These are phyloP conservation scores for Mycena vitilis DNA, from an alignment of 768 basidiomycete genomes.

Conservation along the genomic window DNA sequence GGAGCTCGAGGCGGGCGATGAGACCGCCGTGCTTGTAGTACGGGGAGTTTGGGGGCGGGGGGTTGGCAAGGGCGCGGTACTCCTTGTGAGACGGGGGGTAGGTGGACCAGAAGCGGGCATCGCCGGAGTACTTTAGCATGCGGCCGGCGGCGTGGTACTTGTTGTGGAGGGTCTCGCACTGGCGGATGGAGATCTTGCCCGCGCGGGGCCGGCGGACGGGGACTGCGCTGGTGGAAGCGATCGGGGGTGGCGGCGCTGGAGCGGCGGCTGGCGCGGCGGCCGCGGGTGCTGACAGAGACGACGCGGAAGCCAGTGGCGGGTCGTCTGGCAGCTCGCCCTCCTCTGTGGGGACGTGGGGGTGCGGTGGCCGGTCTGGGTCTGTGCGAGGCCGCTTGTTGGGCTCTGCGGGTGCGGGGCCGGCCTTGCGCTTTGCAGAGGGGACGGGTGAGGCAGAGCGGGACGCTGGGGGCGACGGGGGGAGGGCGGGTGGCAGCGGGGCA, in stretches of 20 bases:
- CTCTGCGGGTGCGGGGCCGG: conserved; percentile 54
- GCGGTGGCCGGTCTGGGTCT: conserved; percentile 36
- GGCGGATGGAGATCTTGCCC: conserved; percentile 58
- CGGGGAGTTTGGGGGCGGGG: conserved; percentile 72
- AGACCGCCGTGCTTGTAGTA: conserved; percentile 83
- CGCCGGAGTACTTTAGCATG: conserved; percentile 86
- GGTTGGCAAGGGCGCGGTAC: conserved; percentile 70
- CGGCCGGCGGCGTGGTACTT: conserved; percentile 78
- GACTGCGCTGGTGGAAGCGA: conserved; percentile 49
- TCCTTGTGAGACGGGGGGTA: conserved; percentile 73
- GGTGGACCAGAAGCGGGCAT: conserved; percentile 81
- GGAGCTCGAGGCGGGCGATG: conserved; percentile 81
- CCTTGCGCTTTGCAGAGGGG: conserved; percentile 61
- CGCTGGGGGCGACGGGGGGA: conserved; percentile 64
- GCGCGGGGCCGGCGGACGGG: conserved; percentile 78
- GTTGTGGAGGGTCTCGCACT: conserved; percentile 73
- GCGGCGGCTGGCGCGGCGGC: conserved; percentile 26
- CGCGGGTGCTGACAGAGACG: conserved; percentile 16
- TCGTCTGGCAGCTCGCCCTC: conserved; percentile 69
- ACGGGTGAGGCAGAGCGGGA: conserved; percentile 62
- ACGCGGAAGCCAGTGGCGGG: conserved; percentile 43
- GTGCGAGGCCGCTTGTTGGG: conserved; percentile 60
- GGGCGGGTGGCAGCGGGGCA: conserved; percentile 56
- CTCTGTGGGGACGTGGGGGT: conserved; percentile 52
- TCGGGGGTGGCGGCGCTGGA: conserved; percentile 41